phyloP scores from a whole-genome alignment of 2,329 filamentous ascomycete species.

The Pestalotiopsis fici region DNA sequence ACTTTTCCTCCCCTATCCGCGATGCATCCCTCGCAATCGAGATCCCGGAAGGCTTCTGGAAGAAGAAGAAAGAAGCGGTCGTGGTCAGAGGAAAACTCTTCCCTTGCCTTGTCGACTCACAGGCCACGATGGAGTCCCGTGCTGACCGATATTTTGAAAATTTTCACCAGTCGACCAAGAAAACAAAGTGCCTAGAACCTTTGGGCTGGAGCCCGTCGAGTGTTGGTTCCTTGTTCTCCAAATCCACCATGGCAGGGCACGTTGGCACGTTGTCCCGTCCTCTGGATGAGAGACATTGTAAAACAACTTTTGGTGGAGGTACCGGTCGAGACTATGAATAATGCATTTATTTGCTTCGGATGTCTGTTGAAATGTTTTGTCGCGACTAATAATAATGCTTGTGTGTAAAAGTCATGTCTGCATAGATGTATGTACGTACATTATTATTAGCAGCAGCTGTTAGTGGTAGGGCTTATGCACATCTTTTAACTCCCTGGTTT shows the following conservation, averaged over 20 bases:
- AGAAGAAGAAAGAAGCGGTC: neutral
- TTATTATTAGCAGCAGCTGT: neutral
- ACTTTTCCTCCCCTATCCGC: neutral
- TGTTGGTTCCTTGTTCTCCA: neutral
- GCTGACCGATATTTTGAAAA: slow-evolving; percentile 4
- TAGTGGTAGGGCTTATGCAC: neutral
- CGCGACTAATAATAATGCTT: neutral
- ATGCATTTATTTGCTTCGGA: neutral
- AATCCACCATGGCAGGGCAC: neutral
- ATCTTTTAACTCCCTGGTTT: neutral
- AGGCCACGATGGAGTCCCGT: neutral
- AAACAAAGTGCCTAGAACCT: neutral
- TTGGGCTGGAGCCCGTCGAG: neutral
- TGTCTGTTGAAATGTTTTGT: neutral
- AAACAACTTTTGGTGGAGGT: neutral
- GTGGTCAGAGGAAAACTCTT: neutral
- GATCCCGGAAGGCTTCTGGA: neutral
- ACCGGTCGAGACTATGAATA: neutral
- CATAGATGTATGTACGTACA: neutral
- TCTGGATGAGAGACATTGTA: neutral
- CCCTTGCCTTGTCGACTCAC: slow-evolving; percentile 1
- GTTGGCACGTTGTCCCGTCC: neutral
- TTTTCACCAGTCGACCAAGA: neutral
- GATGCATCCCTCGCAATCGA: neutral
- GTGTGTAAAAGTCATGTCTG: neutral